phyloP scores from a whole-genome alignment of 1,139 yeast genomes.

The Scheffersomyces cryptocercus region DNA sequence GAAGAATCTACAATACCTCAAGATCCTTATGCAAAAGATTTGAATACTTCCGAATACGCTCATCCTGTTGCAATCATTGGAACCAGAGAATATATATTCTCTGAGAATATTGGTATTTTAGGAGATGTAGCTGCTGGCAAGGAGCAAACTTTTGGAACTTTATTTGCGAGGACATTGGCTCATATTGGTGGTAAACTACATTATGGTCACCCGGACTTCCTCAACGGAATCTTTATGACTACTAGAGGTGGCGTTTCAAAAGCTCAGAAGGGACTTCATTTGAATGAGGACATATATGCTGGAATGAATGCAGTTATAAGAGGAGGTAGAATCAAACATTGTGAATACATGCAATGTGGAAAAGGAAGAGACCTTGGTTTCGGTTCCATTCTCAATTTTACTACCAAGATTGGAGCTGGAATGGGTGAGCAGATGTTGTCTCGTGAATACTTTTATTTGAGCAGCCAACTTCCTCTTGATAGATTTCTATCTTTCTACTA shows the following conservation, averaged over 20 bases:
- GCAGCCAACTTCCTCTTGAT: constrained; percentile 51
- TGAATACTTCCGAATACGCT: constrained; percentile 21
- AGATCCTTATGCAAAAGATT: constrained; percentile 34
- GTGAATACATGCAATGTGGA: constrained; percentile 60
- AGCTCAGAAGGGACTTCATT: constrained; percentile 55
- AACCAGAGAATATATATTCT: constrained; percentile 55
- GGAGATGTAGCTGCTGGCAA: constrained; percentile 62
- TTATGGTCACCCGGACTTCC: constrained; percentile 59
- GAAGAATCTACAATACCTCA: constrained; percentile 40
- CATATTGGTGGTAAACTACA: constrained; percentile 58
- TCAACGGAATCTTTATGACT: constrained; percentile 51
- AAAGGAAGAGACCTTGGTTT: constrained; percentile 59
- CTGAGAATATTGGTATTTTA: constrained; percentile 54
- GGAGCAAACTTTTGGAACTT: constrained; percentile 58
- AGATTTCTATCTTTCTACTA: constrained; percentile 54
- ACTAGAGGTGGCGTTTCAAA: constrained; percentile 59
- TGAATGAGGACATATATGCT: constrained; percentile 59
- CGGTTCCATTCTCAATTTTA: constrained; percentile 53
- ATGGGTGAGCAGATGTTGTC: constrained; percentile 61
- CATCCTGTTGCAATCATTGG: constrained; percentile 57
- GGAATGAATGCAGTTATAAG: constrained; percentile 54
- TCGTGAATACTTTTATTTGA: constrained; percentile 52
- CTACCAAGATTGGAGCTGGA: constrained; percentile 59
- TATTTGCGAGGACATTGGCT: constrained; percentile 56
- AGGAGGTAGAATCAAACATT: constrained; percentile 57